Percentiles rank a stretch among this genome's conserved stretches.
Evolutionary conservation across 1,139 yeast species (phyloP).

Genomic region (Nakaseomyces glabratus): DNA sequence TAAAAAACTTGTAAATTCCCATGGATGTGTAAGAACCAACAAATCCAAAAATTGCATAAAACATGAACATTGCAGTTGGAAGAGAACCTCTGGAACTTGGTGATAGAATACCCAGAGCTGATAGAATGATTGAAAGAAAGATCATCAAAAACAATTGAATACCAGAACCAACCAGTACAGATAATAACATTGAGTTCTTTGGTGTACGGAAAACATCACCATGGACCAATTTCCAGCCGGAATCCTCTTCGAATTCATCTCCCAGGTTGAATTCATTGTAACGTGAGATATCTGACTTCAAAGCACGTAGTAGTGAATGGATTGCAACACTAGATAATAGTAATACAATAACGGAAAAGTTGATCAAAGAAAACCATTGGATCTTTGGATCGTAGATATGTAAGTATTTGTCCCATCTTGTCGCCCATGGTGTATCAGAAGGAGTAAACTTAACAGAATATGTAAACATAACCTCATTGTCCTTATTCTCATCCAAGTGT

Average conservation of each 20-base stretch:
- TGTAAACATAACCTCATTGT: conserved; percentile 44
- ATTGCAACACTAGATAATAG: conserved; percentile 71
- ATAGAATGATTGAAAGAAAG: conserved; percentile 65
- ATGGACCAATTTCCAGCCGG: conserved; percentile 95
- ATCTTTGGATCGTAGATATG: conserved; percentile 87
- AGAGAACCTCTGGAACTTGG: conserved; percentile 94
- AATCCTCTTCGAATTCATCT: conserved; percentile 82
- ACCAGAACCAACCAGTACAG: conserved; percentile 84
- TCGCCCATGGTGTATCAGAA: conserved; percentile 85
- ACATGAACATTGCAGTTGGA: conserved; percentile 77
- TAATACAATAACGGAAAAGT: conserved; percentile 72
- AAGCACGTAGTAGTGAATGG: conserved; percentile 69
- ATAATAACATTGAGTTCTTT: conserved; percentile 54
- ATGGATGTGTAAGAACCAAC: conserved; percentile 85
- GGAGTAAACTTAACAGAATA: conserved; percentile 58
- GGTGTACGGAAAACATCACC: conserved; percentile 95
- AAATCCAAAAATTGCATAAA: conserved; percentile 71
- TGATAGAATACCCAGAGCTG: conserved; percentile 79
- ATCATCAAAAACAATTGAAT: conserved; percentile 74
- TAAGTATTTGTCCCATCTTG: conserved; percentile 96
- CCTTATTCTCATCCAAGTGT: conserved; percentile 33
- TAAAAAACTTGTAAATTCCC: conserved; percentile 75
- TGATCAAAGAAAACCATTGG: conserved; percentile 89
- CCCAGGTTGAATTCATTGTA: conserved; percentile 86
- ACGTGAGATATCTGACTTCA: conserved; percentile 75